These are phyloP conservation scores for Penicillium taxi DNA, from an alignment of 495 filamentous ascomycete genomes.

Conservation along the genomic window DNA sequence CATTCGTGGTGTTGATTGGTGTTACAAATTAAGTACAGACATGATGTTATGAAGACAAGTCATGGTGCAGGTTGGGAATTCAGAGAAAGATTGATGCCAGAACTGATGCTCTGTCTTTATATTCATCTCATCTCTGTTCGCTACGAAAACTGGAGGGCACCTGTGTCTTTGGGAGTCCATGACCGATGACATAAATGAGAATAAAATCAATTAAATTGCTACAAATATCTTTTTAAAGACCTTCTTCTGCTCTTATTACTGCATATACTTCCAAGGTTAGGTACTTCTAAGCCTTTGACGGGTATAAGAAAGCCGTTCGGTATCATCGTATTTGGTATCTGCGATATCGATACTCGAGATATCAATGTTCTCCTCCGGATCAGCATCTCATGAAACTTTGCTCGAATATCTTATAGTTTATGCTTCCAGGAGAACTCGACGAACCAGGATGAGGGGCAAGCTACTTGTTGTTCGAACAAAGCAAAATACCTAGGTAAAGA, in stretches of 20 bases:
- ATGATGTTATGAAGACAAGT: slow-evolving; percentile 35
- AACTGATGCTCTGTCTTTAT: background rate
- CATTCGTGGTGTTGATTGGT: slow-evolving; percentile 27
- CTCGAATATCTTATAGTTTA: too few species aligned
- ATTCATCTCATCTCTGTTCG: slow-evolving; percentile 8
- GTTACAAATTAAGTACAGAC: slow-evolving; percentile 26
- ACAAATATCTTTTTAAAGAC: background rate
- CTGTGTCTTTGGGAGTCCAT: slow-evolving; percentile 18
- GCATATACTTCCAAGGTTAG: background rate
- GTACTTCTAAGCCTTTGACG: too few species aligned
- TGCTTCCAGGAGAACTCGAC: too few species aligned
- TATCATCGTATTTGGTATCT: too few species aligned
- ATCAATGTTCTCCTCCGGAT: too few species aligned
- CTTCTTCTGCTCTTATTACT: background rate
- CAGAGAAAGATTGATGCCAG: slow-evolving; percentile 1
- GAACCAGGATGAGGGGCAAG: too few species aligned
- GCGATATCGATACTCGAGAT: too few species aligned
- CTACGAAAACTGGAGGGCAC: slow-evolving; percentile 15
- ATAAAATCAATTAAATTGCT: slow-evolving; percentile 11
- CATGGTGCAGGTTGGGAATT: slow-evolving; percentile 12
- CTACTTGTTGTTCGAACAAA: too few species aligned
- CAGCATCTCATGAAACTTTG: too few species aligned
- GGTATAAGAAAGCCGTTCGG: too few species aligned
- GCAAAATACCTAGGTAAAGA: too few species aligned
- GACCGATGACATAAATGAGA: slow-evolving; percentile 25